Conservation (phyloP, 257 asterid genomes). For the Ballota nigra region DNA sequence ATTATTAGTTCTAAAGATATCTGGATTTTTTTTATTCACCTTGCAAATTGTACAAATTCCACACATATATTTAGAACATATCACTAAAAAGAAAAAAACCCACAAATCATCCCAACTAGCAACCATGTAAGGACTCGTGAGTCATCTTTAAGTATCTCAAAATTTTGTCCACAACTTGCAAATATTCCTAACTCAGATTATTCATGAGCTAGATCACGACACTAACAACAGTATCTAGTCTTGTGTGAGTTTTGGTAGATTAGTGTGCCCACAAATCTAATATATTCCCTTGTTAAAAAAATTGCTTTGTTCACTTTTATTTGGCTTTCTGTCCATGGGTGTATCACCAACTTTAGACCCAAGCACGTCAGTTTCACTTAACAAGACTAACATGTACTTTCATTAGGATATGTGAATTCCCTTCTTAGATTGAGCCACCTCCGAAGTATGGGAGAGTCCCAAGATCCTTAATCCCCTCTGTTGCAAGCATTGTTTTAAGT, state of each 20-base stretch:
- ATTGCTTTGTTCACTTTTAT: background rate
- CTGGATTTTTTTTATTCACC: background rate
- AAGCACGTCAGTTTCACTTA: background rate
- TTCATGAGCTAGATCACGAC: background rate
- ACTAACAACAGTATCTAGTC: too few species aligned
- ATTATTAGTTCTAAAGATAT: background rate
- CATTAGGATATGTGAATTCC: background rate
- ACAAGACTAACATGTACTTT: background rate
- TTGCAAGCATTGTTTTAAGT: background rate
- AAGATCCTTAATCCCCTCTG: background rate
- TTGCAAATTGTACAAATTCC: background rate
- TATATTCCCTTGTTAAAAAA: background rate
- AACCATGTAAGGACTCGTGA: background rate
- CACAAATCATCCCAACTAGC: background rate
- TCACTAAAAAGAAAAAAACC: background rate
- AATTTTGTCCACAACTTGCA: background rate
- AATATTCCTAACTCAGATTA: background rate
- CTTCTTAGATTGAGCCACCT: background rate
- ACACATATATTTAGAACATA: background rate
- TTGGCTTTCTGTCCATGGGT: background rate
- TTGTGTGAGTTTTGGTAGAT: background rate
- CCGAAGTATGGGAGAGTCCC: background rate
- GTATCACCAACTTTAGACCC: background rate
- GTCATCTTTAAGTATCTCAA: background rate
- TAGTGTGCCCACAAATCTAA: background rate